Evolutionary conservation across 2,329 filamentous ascomycete genomes (phyloP), one percentile per base, ranked within the genome.

Genomic region (Neofusicoccum umdonicola): DNA sequence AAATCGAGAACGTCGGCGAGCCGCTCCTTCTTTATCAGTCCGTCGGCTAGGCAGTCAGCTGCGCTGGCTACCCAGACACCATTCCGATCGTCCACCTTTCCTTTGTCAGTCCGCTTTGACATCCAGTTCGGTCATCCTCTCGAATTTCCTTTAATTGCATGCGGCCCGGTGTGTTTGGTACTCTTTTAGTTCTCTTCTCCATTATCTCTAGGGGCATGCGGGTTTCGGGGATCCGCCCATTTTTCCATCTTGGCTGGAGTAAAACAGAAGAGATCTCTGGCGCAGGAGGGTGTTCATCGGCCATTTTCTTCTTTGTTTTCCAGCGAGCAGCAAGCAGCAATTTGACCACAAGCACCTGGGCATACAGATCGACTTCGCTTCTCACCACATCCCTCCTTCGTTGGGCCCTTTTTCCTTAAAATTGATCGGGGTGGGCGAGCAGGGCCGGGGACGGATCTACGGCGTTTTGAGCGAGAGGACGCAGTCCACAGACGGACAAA

Each of bases 1-100:
- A 99, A 80, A 98, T 99, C 78, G 94, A 97, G 80, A 96, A 98
- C 77, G 90, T 97, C 65, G 95, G 95, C 79, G 95, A 99, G 80
- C 95, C 95, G 22, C 84, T 99, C 58, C 85, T 99, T 52, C 86
- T 99, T 69, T 99, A 99, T 70, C 81, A 83, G 69, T 74, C 78
- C 67, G 79, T 82, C 41, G 56, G 56, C 56, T 65, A 56, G 56
- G 39, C 15, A 6, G 35, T 19, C 39, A 39, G 9, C 51, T 15
- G 19, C 45, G 56, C n/a, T 34, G 15, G 15, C 54, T 17, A 12
- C 54, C 19, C 17, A 12, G 13, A 4, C n/a, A 56, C 34, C 27
- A 37, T 31, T 45, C 27, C 17, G 39, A 27, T 42, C 27, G 35
- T 13, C 48, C 31, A 17, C 42, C n/a, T 63, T 50, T 22, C 50